These are phyloP conservation scores for Chytriomyces sp. DNA, from an alignment of 192 early-diverging fungal genomes.

Conservation along the genomic window DNA sequence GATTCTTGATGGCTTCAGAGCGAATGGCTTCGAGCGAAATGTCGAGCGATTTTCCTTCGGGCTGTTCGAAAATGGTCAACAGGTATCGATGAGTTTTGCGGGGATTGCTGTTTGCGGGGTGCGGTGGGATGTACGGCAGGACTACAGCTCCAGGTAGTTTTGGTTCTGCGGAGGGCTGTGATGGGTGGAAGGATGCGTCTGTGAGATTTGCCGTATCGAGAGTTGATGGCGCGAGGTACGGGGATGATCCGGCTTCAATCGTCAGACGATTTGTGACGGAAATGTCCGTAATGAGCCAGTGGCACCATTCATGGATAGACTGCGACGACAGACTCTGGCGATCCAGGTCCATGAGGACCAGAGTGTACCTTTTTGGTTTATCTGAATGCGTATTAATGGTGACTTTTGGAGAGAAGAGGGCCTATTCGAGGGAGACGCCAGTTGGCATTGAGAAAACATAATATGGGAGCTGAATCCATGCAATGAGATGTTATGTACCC, in stretches of 20 bases:
- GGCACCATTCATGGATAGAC: constrained; percentile 59
- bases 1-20: constrained; percentile 9
- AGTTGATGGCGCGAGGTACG: constrained; percentile 30
- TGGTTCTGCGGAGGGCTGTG: constrained; percentile 30
- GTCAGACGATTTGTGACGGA: constrained; percentile 46
- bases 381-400: constrained; percentile 37
- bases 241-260: constrained; percentile 48
- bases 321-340: constrained; percentile 40
- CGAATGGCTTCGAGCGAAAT: constrained; percentile 36
- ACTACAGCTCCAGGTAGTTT: constrained; percentile 50
- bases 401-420: constrained; percentile 54
- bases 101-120: constrained; percentile 57
- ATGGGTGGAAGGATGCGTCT: constrained; percentile 39
- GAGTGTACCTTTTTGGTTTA: constrained; percentile 38
- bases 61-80: constrained; percentile 48
- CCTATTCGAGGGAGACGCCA: constrained; percentile 23
- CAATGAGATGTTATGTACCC: constrained; percentile 23
- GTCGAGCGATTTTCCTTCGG: neutral
- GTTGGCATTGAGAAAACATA: neutral
- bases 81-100: constrained; percentile 50
- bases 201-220: neutral
- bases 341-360: constrained; percentile 53
- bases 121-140: constrained; percentile 58
- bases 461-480: constrained; percentile 10
- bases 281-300: constrained; percentile 61